Evolutionary conservation across 768 basidiomycete species (phyloP), one percentile per base, ranked within the genome.

Genomic region (Hortiboletus campestris): DNA sequence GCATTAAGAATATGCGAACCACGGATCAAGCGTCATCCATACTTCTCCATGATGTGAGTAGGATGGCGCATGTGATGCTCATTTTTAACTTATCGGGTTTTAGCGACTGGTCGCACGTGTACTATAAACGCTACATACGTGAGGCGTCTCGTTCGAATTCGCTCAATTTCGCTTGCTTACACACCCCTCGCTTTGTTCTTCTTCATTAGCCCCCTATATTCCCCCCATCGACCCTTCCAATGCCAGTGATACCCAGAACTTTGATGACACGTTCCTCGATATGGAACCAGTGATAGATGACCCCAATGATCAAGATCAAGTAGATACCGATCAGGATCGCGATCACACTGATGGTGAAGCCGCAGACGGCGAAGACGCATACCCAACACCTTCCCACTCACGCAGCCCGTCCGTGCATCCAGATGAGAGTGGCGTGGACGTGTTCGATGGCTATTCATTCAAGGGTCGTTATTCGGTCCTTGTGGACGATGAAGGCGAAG

Each of bases 211-310:
- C 74, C 92, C 92, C 41, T 94, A 94, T 79, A 92, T 94, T 67
- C 93, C 92, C 16, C 89, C 89, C 31, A 91, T 94, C 67, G 91
- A 95, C 69, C 89, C 91, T 20, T 83, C 84, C 41, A 92, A 96
- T 74, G 94, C 94, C 57, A 86, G 87, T 64, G 97, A 99, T 81
- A 95, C 92, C 61, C 91, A 92, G 71, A 98, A 98, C 74, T 99
- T 98, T 72, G 96, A 98, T 72, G 91, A 95, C 59, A 87, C 91
- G 39, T 98, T 97, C 84, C 81, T 98, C 56, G 91, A 91, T 67
- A 96, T 98, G 91, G 88, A 89, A 61, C 92, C 94, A 22, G 86
- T 91, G 46, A 84, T 98, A 58, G 90, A 94, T 60, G 88, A 89
- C 49, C 80, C 78, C 57, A 79, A 82, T 63, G 87, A 86, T 42